Base-by-base conservation (phyloP, 192 early-diverging fungal genomes). In the Coemansia sp. region DNA sequence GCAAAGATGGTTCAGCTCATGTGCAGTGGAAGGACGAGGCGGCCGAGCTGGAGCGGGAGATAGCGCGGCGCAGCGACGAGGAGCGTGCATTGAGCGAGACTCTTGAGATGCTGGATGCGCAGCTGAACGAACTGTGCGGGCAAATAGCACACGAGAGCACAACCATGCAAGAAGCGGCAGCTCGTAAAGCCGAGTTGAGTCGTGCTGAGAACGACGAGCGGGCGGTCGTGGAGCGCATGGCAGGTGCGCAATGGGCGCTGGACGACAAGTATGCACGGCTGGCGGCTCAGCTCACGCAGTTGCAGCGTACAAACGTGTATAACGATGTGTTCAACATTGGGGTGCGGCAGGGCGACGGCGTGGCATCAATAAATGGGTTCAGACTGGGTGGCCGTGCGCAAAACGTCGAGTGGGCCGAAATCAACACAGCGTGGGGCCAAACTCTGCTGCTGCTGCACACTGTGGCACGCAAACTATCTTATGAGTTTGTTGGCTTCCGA, bases 391-490 rank as follows among this genome's bases (percentile, higher is more conserved):
- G 80, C 8, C 85, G 92, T 22, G 82, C 80, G 5, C 86, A 91
- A 65, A 85, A 83, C 35, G 94, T 98, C 29, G 94, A 96, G 39
- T 98, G 96, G 96, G 83, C 75, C 22, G 96, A 98, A 79, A 95
- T 98, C 59, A 98, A 98, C 79, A 94, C 96, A 0, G 96, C 91
- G 2, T 90, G 94, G 91, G 96, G 96, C 17, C 94, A 96, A 65
- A 85, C 92, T 5, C 60, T 93, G 37, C 74, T 98, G 21, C 76
- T 98, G 58, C 65, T 98, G 21, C 90, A 95, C 70, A 93, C 93
- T 0, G 85, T 97, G 22, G 94, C 93, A 9, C 87, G 88, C 61
- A 91, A 91, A 62, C 83, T 96, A 4, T 85, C 87, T 11, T 92
- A 94, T 66, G 85, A 86, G 27, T 96, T 98, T 71, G 78, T 89